Evolutionary conservation across 306 rosid genomes (phyloP), one percentile per base, ranked within the genome.

Genomic region (Glycine latifolia): DNA sequence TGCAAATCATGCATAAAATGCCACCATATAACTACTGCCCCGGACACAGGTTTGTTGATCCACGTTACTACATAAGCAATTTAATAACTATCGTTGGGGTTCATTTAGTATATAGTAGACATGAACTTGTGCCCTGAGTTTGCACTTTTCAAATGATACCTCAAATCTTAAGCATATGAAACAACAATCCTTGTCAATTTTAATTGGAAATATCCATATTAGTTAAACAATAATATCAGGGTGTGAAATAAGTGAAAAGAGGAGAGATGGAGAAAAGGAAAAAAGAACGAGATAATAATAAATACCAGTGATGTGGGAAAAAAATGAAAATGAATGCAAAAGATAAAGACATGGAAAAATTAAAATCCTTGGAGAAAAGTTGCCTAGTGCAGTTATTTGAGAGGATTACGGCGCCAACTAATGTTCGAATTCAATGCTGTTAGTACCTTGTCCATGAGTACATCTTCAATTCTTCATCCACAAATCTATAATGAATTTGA

Each of bases 331-430:
- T 61, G 44, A 20, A 20, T 59, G 14, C 31, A 26, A 31, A 4
- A 4, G 26, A 12, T 31, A 10, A 16, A 76, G 15, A 31, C 14
- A 8, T 20, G 39, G 7, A 1, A 17, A 20, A 20, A 20, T 8
- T 59, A 10, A 59, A 55, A n/a, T 55, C 10, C 31, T 59, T 55
- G 16, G 53, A 60, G 62, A 60, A 76, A 76, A 48, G 62, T 48
- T 62, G 71, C 1, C 80, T 62, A 62, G 80, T 76, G 80, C 72
- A 62, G 15, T 47, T 7, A 50, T 76, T 76, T 0, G 80, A 76
- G 72, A 47, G 10, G 48, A 61, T 76, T 62, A 52, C 72, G 72
- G 80, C 80, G 71, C 37, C 62, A 76, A 31, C 61, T 62, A 26
- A 63, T 76, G 72, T 77, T 63, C 3, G 13, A 48, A 77, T n/a